Base-by-base conservation (phyloP, 2,329 filamentous ascomycete species). In the Fusarium goolgardi region DNA sequence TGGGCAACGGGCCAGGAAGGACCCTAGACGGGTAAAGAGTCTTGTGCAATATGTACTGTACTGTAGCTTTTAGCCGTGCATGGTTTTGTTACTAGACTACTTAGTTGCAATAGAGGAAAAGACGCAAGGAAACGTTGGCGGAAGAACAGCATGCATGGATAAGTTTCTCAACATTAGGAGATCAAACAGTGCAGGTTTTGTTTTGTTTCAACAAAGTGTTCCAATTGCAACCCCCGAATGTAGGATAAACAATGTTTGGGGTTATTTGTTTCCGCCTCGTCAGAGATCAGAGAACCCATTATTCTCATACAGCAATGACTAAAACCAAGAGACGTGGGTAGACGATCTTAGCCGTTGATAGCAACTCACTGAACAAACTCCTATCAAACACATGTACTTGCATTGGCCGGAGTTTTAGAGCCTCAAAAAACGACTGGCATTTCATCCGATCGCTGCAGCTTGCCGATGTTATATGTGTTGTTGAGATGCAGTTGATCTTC, bases 11-110 rank as follows among this genome's bases (percentile, higher is more conserved):
- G 21, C 45, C 46, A 59, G 63, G 23, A 62, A 32, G 34, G 44
- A 54, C 52, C 54, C 53, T 59, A 47, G 65, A 63, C 34, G 59
- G 67, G 50, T 37, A 68, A 63, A 58, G 46, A 46, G 59, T 59
- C 69, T 67, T 65, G 59, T 46, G 52, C 45, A 46, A 23, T 34
- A 23, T 23, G 23, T 6, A 29, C 9, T 43, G 20, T 44, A 12
- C 31, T 63, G 37, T 16, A 46, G 44, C 12, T 20, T 64, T 53
- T 53, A 64, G 35, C 59, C 45, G 35, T 32, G 16, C 4, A 41
- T 18, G 40, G n/a, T 18, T 23, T 37, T 59, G 25, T 15, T 16
- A 31, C 57, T 40, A 6, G n/a, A 32, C 34, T 37, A 29, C 44
- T 4, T n/a, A 16, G 13, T 23, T 50, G 11, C 13, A 25, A 16